phyloP scores from a whole-genome alignment of 2,329 filamentous ascomycete genomes.

The Penicillium occitanis region DNA sequence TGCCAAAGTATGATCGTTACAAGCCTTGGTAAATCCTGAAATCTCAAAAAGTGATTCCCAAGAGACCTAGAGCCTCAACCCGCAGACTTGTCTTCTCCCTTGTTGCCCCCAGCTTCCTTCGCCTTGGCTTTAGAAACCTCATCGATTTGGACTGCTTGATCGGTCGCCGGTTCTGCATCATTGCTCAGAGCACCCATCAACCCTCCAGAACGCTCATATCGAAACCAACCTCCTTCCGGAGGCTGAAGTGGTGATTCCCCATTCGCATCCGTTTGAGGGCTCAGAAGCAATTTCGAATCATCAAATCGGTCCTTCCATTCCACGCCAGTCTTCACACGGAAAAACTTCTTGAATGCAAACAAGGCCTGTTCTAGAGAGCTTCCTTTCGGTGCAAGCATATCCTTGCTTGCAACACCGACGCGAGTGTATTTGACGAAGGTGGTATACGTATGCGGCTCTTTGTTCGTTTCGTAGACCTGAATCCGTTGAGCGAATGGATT shows the following conservation, averaged over 20 bases:
- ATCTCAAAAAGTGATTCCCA: neutral
- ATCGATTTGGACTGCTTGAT: neutral
- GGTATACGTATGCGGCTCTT: constrained; percentile 60
- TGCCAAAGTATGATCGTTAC: neutral
- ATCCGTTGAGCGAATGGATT: constrained; percentile 27
- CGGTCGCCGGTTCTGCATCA: constrained; percentile 6
- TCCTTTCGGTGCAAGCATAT: constrained; percentile 36
- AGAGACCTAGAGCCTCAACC: neutral
- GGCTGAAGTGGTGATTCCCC: constrained; percentile 27
- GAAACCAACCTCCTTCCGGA: constrained; percentile 35
- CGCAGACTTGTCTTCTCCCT: neutral
- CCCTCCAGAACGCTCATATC: constrained; percentile 26
- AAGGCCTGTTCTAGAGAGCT: constrained; percentile 46
- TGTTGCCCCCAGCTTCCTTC: neutral
- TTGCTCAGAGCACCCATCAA: constrained; percentile 29
- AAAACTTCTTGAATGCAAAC: constrained; percentile 57
- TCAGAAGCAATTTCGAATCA: constrained; percentile 21
- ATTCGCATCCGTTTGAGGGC: constrained; percentile 24
- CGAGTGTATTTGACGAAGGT: constrained; percentile 54
- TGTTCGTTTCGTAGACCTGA: constrained; percentile 68
- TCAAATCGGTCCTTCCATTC: constrained; percentile 55
- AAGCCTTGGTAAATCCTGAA: neutral
- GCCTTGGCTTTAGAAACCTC: neutral
- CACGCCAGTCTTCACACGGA: constrained; percentile 58
- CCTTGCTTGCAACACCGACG: constrained; percentile 30